phyloP scores from a whole-genome alignment of 768 basidiomycete species.

The Suillus lakei region DNA sequence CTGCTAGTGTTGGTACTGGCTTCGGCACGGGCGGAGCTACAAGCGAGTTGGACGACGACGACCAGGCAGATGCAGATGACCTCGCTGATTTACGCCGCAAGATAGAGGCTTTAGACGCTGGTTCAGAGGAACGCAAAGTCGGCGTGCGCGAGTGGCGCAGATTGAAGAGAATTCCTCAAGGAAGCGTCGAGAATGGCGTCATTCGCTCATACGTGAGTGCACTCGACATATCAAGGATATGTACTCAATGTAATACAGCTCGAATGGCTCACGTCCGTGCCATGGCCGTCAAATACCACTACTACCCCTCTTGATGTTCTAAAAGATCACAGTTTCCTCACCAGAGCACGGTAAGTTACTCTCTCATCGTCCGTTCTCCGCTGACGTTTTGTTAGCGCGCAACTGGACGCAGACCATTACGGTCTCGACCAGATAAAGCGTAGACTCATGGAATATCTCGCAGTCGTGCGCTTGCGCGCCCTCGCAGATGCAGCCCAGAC shows the following conservation, averaged over 20 bases:
- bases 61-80: conserved; percentile 82
- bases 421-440: conserved; percentile 94
- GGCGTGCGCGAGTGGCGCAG: conserved; percentile 84
- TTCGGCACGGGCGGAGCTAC: conserved; percentile 30
- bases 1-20: conserved; percentile 18
- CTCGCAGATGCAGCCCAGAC: conserved; percentile 26
- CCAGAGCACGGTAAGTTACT: conserved; percentile 57
- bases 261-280: conserved; percentile 87
- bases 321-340: conserved; percentile 62
- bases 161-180: conserved; percentile 85
- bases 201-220: conserved; percentile 76
- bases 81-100: conserved; percentile 71
- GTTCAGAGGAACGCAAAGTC: conserved; percentile 82
- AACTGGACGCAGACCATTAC: conserved; percentile 90
- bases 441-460: conserved; percentile 88
- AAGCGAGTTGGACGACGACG: conserved; percentile 75
- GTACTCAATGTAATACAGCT: conserved; percentile 49
- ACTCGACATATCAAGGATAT: neutral
- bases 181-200: conserved; percentile 90
- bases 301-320: conserved; percentile 40
- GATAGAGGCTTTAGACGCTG: conserved; percentile 74
- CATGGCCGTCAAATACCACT: conserved; percentile 65
- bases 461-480: conserved; percentile 70
- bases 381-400: conserved; percentile 38
- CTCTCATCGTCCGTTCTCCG: neutral